phyloP scores from a whole-genome alignment of 2,329 filamentous ascomycete species.

The Colletotrichum acutatum region DNA sequence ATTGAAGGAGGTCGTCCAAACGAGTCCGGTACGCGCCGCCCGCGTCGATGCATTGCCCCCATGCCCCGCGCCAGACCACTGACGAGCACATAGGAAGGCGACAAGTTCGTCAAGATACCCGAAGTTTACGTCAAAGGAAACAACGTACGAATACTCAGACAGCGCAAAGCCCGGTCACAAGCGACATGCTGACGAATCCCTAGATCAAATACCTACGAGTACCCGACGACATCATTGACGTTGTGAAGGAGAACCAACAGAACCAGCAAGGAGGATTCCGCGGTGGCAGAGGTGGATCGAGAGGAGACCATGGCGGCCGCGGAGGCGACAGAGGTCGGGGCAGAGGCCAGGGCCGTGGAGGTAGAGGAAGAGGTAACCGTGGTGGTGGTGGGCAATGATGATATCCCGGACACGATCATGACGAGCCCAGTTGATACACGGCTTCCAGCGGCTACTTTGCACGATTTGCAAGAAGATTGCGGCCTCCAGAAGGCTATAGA shows the following conservation, averaged over 20 bases:
- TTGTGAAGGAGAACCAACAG: constrained; percentile 92
- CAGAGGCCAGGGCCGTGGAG: constrained; percentile 57
- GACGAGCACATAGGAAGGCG: constrained; percentile 75
- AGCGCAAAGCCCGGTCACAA: not conserved
- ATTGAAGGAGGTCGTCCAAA: constrained; percentile 96
- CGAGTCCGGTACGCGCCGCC: constrained; percentile 73
- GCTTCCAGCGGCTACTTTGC: not conserved
- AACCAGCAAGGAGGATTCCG: constrained; percentile 72
- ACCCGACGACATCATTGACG: constrained; percentile 94
- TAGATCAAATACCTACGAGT: constrained; percentile 99
- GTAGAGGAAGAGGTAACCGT: constrained; percentile 30
- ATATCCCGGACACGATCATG: not conserved
- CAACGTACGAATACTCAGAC: constrained; percentile 72
- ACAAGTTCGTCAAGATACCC: constrained; percentile 90
- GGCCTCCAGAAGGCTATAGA: not conserved
- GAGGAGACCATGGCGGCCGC: constrained; percentile 68
- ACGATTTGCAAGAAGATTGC: not conserved
- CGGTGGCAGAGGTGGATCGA: constrained; percentile 70
- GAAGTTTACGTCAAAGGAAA: constrained; percentile 98
- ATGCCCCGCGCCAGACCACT: constrained; percentile 29
- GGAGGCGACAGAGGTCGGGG: constrained; percentile 68
- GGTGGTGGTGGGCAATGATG: constrained; percentile 31
- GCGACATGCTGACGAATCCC: constrained; percentile 36
- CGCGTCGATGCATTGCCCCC: not conserved
- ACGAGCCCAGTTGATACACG: constrained; percentile 3